These are phyloP conservation scores for Gastrolobium villosum DNA, from an alignment of 306 rosid species.

Conservation along the genomic window DNA sequence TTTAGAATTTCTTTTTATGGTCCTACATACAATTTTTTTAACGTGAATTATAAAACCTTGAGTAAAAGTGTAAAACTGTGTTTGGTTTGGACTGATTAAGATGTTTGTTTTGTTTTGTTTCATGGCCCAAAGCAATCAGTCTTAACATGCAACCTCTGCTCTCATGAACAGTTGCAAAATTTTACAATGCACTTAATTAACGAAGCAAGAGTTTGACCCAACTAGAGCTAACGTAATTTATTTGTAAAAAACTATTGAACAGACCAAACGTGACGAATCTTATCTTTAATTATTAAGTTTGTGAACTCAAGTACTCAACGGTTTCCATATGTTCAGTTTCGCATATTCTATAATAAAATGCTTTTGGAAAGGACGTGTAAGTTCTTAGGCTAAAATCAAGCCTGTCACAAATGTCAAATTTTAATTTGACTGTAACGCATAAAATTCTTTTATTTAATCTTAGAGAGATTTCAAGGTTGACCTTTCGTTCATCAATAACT, in stretches of 20 bases:
- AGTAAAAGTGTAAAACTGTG: too few species aligned
- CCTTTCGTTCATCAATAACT: background rate
- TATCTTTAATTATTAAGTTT: background rate
- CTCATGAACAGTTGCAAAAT: background rate
- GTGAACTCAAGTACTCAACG: background rate
- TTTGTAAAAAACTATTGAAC: background rate
- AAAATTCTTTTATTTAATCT: background rate
- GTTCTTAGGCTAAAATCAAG: background rate
- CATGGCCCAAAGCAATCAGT: background rate
- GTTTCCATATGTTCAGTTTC: background rate
- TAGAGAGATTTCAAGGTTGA: background rate
- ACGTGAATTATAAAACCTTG: too few species aligned
- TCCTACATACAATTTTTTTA: too few species aligned
- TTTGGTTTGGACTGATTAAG: background rate
- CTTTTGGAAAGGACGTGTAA: background rate
- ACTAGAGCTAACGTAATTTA: background rate
- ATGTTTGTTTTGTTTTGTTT: background rate
- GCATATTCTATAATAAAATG: background rate
- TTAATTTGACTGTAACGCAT: background rate
- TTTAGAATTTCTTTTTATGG: too few species aligned
- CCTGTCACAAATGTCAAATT: background rate
- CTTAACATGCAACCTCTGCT: background rate
- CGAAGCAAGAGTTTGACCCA: background rate
- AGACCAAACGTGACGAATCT: background rate
- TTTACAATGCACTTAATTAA: background rate